Evolutionary conservation across 352 stramenopile genomes (phyloP).

Genomic region (Achlya hypogyna): DNA sequence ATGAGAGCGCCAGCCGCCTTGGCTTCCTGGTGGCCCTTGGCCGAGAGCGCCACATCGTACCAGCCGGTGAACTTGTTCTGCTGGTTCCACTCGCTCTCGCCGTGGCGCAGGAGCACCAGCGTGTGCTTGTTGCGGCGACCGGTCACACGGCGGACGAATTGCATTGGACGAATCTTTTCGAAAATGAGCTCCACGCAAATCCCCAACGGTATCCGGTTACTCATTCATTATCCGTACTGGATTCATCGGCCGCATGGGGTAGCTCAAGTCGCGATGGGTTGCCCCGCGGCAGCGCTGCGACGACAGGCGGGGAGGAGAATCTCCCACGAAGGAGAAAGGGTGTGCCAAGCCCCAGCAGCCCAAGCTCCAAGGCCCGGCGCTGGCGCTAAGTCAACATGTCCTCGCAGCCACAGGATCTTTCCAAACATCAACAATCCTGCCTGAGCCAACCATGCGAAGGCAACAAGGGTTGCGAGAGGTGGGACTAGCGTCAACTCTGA

Average conservation of each 20-base stretch:
- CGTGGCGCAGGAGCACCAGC: conserved; percentile 89
- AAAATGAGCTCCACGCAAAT: too few relatives aligned
- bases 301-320: too few relatives aligned
- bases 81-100: conserved; percentile 92
- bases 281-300: too few relatives aligned
- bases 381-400: neutral
- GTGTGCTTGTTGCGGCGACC: conserved; percentile 65
- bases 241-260: too few relatives aligned
- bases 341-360: too few relatives aligned
- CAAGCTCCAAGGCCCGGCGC: too few relatives aligned
- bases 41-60: conserved; percentile 89
- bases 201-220: too few relatives aligned
- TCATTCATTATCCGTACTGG: conserved; percentile 2
- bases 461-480: neutral
- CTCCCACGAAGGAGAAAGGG: too few relatives aligned
- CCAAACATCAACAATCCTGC: neutral
- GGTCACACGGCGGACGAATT: neutral
- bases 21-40: conserved; percentile 85
- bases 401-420: neutral
- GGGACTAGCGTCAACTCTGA: neutral
- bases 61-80: conserved; percentile 93
- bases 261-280: too few relatives aligned
- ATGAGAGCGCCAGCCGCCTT: conserved; percentile 84
- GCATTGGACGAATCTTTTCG: neutral
- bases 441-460: neutral